These are phyloP conservation scores for Talaromyces albobiverticillius DNA, from an alignment of 2,329 filamentous ascomycete genomes.

Conservation along the genomic window DNA sequence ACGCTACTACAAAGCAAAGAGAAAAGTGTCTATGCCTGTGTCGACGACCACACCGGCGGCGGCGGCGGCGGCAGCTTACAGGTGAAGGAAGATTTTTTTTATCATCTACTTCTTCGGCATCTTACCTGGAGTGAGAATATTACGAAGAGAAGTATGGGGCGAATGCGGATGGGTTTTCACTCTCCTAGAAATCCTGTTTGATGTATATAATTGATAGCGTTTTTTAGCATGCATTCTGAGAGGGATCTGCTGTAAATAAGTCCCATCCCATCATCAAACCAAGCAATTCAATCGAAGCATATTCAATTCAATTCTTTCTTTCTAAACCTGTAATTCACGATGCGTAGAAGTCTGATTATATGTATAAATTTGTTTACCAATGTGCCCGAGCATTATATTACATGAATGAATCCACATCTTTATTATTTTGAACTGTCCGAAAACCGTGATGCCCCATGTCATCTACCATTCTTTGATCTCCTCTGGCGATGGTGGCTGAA, in stretches of 20 bases:
- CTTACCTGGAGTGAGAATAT: neutral
- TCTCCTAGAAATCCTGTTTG: no score
- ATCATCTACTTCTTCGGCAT: neutral
- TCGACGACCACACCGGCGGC: conserved; percentile 16
- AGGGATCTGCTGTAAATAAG: neutral
- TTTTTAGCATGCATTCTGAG: neutral
- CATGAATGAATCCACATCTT: neutral
- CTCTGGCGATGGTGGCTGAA: conserved; percentile 30
- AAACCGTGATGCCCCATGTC: no score
- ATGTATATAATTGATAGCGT: neutral
- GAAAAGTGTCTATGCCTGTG: conserved; percentile 26
- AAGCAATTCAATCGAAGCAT: neutral
- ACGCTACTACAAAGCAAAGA: conserved; percentile 51
- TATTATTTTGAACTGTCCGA: no score
- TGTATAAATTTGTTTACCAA: no score
- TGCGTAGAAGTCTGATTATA: neutral
- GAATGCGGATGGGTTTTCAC: no score
- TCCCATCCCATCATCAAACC: neutral
- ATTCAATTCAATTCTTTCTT: no score
- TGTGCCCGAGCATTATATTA: no score
- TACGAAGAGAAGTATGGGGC: no score
- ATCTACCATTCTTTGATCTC: conserved; percentile 15
- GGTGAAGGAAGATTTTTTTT: no score
- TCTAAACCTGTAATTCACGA: no score
- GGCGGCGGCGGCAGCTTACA: neutral